These are phyloP conservation scores for Aschersonia sp. DNA, from an alignment of 2,329 filamentous ascomycete genomes.

Conservation along the genomic window DNA sequence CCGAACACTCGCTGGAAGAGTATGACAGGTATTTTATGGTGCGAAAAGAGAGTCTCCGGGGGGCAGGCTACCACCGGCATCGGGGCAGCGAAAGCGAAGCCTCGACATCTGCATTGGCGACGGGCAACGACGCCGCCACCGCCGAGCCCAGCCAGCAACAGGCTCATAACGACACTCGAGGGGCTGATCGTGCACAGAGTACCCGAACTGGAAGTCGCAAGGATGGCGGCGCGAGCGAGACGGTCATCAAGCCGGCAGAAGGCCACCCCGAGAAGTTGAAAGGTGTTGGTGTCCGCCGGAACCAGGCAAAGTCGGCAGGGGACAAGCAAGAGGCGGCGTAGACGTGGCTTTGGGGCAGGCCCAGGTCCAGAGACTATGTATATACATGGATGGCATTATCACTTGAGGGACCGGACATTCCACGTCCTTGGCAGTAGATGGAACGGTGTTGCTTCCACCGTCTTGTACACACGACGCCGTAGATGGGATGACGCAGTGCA, in stretches of 20 bases:
- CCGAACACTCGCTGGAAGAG: slow-evolving; percentile 43
- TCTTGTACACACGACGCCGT: too few species aligned
- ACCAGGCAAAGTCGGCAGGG: neutral
- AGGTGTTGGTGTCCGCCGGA: neutral
- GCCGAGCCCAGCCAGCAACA: slow-evolving; percentile 11
- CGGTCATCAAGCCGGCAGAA: neutral
- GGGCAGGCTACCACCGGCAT: slow-evolving; percentile 14
- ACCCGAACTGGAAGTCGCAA: neutral
- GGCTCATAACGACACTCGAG: slow-evolving; percentile 11
- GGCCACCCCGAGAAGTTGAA: neutral
- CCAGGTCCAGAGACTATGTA: too few species aligned
- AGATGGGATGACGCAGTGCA: too few species aligned
- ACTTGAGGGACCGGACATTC: too few species aligned
- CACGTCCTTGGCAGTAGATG: too few species aligned
- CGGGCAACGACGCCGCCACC: neutral
- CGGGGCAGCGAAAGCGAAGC: slow-evolving; percentile 22
- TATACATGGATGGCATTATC: too few species aligned
- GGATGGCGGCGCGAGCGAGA: neutral
- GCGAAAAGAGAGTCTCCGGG: slow-evolving; percentile 34
- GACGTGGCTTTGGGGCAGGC: neutral
- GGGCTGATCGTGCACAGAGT: neutral
- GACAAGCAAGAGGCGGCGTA: neutral
- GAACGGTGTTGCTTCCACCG: too few species aligned
- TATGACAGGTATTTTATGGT: slow-evolving; percentile 42
- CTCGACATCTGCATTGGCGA: slow-evolving; percentile 12